Percentiles rank a stretch among this genome's conserved stretches.
Conservation (phyloP, 2,329 filamentous ascomycete species). For the Fusarium equiseti region DNA sequence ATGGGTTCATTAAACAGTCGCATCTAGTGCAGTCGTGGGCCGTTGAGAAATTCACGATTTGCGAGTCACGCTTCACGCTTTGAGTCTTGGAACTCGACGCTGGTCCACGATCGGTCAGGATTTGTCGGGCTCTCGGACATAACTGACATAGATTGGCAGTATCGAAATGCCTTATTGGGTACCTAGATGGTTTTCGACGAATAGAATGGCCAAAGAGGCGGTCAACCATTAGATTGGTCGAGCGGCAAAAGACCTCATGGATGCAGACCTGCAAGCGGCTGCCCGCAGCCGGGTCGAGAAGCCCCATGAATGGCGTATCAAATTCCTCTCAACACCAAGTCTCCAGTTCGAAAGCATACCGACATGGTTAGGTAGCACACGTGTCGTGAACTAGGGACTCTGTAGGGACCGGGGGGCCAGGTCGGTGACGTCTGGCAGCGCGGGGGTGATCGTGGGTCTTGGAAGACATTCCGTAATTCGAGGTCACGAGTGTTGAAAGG, state of each 20-base stretch:
- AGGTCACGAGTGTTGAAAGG: conserved; percentile 40
- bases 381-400: conserved; percentile 22
- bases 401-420: conserved; percentile 15
- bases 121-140: conserved; percentile 27
- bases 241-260: conserved; percentile 33
- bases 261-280: conserved; percentile 40
- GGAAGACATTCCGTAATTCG: conserved; percentile 18
- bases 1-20: conserved; percentile 47
- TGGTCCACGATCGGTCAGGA: conserved; percentile 30
- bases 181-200: conserved; percentile 30
- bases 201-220: conserved; percentile 43
- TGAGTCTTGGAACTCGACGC: conserved; percentile 17
- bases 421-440: conserved; percentile 44
- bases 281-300: conserved; percentile 40
- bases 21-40: conserved; percentile 40
- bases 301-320: conserved; percentile 32
- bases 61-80: conserved; percentile 42
- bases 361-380: conserved; percentile 35
- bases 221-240: conserved; percentile 45
- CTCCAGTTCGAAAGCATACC: conserved; percentile 34
- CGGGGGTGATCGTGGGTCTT: conserved; percentile 29
- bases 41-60: conserved; percentile 35
- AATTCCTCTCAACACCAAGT: conserved; percentile 24
- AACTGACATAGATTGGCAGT: conserved; percentile 27
- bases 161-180: conserved; percentile 26